Conservation (phyloP, 1,284 basidiomycete species). For the Vanrija sp. region DNA sequence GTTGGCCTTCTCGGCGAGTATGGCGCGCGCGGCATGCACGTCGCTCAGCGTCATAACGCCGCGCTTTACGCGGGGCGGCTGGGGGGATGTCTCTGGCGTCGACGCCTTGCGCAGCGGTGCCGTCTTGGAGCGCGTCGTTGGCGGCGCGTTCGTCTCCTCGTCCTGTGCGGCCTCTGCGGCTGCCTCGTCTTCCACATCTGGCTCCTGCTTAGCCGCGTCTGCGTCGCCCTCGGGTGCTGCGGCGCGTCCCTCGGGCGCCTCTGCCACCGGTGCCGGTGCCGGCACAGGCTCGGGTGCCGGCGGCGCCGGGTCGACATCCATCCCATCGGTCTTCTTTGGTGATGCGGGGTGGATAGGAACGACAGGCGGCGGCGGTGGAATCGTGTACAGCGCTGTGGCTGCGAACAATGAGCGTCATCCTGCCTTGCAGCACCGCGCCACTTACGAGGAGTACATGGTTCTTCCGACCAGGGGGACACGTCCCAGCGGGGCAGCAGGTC, state of each 20-base stretch:
- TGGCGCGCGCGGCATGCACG: slow-evolving; percentile 36
- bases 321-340: slow-evolving; percentile 3
- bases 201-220: neutral
- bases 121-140: slow-evolving; percentile 43
- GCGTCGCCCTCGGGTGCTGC: neutral
- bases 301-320: neutral
- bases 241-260: neutral
- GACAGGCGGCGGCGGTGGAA: slow-evolving; percentile 21
- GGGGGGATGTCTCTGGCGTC: slow-evolving; percentile 19
- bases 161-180: slow-evolving; percentile 6
- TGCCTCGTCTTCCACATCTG: neutral
- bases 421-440: neutral
- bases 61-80: slow-evolving; percentile 24
- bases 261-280: neutral
- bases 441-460: slow-evolving; percentile 42
- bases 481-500: slow-evolving; percentile 44
- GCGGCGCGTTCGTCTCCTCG: slow-evolving; percentile 21
- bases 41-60: slow-evolving; percentile 45
- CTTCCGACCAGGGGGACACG: slow-evolving; percentile 44
- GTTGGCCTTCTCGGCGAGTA: slow-evolving; percentile 46
- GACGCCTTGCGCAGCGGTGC: slow-evolving; percentile 26
- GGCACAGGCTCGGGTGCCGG: neutral
- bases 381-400: slow-evolving; percentile 38
- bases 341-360: slow-evolving; percentile 12
- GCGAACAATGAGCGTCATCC: neutral